Evolutionary conservation across 495 filamentous ascomycete species (phyloP).

Genomic region (Trichoderma orchidacearum): DNA sequence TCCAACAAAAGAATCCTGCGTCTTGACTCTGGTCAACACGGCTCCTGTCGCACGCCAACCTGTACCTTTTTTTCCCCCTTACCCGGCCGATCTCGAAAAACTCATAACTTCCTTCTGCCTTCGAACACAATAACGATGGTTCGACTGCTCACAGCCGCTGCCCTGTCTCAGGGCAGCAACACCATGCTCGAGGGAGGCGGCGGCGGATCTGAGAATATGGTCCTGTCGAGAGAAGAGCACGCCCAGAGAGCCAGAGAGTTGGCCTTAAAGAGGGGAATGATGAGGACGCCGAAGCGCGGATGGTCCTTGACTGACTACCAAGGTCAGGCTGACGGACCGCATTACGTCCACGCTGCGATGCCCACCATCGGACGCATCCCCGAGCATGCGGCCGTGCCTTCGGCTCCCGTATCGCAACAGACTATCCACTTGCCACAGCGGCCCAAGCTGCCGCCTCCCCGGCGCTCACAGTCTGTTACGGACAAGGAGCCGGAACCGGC

Average conservation of each 20-base stretch:
- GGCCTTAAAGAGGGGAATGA: conserved; percentile 4
- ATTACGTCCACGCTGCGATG: background rate
- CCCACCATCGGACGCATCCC: background rate
- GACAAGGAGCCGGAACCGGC: conserved; percentile 29
- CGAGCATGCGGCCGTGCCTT: background rate
- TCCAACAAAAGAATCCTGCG: background rate
- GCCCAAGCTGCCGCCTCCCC: conserved; percentile 9
- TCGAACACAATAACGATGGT: conserved; percentile 1
- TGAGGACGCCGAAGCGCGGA: background rate
- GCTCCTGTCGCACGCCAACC: background rate
- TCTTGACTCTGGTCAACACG: background rate
- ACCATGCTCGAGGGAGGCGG: conserved; percentile 16
- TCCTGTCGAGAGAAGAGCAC: conserved; percentile 17
- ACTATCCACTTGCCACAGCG: background rate
- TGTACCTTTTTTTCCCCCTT: background rate
- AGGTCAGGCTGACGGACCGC: conserved; percentile 1
- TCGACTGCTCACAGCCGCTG: background rate
- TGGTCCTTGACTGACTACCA: background rate
- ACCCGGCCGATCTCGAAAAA: background rate
- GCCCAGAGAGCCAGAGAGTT: conserved; percentile 9
- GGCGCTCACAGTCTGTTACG: conserved; percentile 34
- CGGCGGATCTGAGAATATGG: conserved; percentile 4
- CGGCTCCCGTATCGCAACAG: background rate
- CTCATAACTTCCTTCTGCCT: background rate
- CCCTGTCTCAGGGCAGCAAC: conserved; percentile 1